Conservation (phyloP, 305 asterid species). For the Solanum hybrid region DNA sequence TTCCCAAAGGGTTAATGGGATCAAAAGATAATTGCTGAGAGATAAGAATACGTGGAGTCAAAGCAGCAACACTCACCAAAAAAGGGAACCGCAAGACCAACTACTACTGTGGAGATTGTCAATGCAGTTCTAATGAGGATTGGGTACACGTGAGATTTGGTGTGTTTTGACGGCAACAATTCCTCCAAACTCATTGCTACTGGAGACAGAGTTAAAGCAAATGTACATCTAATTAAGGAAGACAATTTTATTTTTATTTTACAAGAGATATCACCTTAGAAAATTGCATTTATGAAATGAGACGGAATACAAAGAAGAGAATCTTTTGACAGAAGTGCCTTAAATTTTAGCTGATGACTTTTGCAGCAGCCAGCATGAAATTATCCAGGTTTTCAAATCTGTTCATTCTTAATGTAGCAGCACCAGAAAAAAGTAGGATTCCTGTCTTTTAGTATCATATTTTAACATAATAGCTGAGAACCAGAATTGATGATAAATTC, state of each 20-base stretch:
- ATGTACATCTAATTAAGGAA: constrained; percentile 42
- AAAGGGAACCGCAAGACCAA: constrained; percentile 62
- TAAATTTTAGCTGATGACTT: background rate
- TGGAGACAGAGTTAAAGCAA: constrained; percentile 66
- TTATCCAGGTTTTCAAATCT: background rate
- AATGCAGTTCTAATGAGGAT: constrained; percentile 53
- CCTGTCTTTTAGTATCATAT: background rate
- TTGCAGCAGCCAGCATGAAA: background rate
- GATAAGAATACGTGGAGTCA: background rate
- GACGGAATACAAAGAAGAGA: background rate
- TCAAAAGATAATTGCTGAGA: background rate
- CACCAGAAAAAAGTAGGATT: background rate
- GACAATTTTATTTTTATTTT: background rate
- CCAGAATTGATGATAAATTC: background rate
- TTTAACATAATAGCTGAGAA: background rate
- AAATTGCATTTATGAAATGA: background rate
- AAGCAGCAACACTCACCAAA: constrained; percentile 32
- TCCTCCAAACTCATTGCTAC: constrained; percentile 83
- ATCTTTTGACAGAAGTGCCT: background rate
- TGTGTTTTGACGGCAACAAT: constrained; percentile 39
- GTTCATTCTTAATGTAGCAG: background rate
- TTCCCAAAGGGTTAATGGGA: background rate
- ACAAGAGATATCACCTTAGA: background rate
- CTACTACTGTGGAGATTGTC: constrained; percentile 52
- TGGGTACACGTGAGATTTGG: constrained; percentile 33